phyloP scores from a whole-genome alignment of 2,329 filamentous ascomycete genomes.

The Colletotrichum phormii region DNA sequence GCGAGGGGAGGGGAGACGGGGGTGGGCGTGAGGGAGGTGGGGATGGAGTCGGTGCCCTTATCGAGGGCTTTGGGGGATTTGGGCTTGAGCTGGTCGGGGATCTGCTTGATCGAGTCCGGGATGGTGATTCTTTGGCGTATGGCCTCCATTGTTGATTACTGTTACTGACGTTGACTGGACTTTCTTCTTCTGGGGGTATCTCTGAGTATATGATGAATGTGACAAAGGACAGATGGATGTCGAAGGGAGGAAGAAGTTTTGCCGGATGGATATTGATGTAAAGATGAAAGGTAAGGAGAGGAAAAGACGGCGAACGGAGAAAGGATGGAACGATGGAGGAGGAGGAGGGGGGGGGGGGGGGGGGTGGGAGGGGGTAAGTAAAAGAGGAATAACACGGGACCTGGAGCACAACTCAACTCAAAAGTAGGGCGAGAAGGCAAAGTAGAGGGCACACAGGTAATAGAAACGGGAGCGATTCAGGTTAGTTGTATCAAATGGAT shows the following conservation, averaged over 20 bases:
- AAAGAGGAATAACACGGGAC: not conserved
- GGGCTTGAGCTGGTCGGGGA: conserved; percentile 32
- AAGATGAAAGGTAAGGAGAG: not conserved
- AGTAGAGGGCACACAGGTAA: not conserved
- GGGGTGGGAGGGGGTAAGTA: not conserved
- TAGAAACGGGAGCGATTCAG: conserved; percentile 19
- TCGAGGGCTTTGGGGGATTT: conserved; percentile 31
- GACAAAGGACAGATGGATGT: not conserved
- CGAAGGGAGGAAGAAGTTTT: not conserved
- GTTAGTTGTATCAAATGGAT: conserved; percentile 21
- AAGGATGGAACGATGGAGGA: not conserved
- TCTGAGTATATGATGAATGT: conserved; percentile 2
- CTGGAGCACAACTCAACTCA: not conserved
- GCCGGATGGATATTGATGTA: not conserved
- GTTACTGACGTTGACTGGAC: not conserved
- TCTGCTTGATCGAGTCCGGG: conserved; percentile 29
- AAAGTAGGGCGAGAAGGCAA: conserved; percentile 4
- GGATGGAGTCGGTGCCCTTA: conserved; percentile 30
- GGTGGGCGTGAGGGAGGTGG: conserved; percentile 27
- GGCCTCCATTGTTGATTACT: conserved; percentile 17
- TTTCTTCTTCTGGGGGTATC: conserved; percentile 4
- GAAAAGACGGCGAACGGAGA: not conserved
- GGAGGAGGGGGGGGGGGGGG: no score
- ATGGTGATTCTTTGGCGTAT: conserved; percentile 32
- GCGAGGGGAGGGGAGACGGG: conserved; percentile 25